Percentiles rank a stretch among this genome's conserved stretches.
Evolutionary conservation across 108 stramenopile species (phyloP).

Genomic region (Poteriospumella lacustris): DNA sequence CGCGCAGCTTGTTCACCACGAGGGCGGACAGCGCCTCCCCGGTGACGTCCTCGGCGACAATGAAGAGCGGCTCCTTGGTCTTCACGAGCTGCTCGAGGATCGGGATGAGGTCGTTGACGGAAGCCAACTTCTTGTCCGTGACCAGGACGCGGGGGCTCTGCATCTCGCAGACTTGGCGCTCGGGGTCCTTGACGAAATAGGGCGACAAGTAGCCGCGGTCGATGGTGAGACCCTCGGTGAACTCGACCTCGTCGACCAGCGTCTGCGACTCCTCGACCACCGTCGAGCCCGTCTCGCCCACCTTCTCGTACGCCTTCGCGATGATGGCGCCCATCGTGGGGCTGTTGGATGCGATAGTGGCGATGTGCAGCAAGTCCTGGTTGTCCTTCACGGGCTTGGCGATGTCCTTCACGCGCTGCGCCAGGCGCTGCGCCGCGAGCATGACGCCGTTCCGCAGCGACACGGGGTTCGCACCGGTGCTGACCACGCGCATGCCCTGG

Average conservation of each 20-base stretch:
- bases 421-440: constrained; percentile 66
- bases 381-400: constrained; percentile 75
- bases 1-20: constrained; percentile 97
- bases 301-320: constrained; percentile 85
- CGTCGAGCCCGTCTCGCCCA: constrained; percentile 88
- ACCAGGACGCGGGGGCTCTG: constrained; percentile 60
- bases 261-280: constrained; percentile 92
- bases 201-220: constrained; percentile 94
- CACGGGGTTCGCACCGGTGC: constrained; percentile 84
- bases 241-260: constrained; percentile 87
- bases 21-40: constrained; percentile 91
- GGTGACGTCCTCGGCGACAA: constrained; percentile 90
- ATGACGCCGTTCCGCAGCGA: constrained; percentile 80
- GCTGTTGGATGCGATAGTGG: constrained; percentile 83
- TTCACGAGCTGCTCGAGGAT: constrained; percentile 88
- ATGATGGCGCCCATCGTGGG: constrained; percentile 87
- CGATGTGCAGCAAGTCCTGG: constrained; percentile 80
- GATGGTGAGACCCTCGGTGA: constrained; percentile 93
- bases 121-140: constrained; percentile 89
- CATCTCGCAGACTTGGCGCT: constrained; percentile 81
- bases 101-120: constrained; percentile 87
- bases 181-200: constrained; percentile 93
- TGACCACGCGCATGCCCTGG: constrained; percentile 83
- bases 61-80: constrained; percentile 85
- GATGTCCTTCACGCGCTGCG: constrained; percentile 66